Conservation (phyloP, 768 basidiomycete genomes). For the Podaxis carcinomalis region DNA sequence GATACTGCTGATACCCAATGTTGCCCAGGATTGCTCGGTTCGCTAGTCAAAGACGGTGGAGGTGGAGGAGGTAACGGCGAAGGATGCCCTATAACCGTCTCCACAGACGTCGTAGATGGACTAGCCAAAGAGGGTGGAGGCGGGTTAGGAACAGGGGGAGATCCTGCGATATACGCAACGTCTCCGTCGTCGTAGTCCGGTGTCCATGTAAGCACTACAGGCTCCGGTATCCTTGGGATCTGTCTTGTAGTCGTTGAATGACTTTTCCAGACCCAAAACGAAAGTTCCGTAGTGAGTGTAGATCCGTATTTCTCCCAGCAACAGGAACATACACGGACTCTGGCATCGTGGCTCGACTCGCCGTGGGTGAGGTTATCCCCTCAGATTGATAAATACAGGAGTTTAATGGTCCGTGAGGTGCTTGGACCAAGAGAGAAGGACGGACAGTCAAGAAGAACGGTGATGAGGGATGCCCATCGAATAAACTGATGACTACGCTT, state of each 20-base stretch:
- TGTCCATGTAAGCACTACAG: conserved; percentile 6
- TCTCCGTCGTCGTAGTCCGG: conserved; percentile 8
- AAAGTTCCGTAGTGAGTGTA: background rate
- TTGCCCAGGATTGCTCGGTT: background rate
- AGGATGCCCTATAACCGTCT: background rate
- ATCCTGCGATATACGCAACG: conserved; percentile 9
- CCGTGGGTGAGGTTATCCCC: background rate
- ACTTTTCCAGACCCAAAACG: background rate
- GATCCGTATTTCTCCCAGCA: background rate
- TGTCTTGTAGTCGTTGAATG: background rate
- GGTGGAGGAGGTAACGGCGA: background rate
- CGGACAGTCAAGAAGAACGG: background rate
- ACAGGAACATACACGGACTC: background rate
- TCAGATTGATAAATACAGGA: background rate
- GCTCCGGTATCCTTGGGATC: conserved; percentile 10
- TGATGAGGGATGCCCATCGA: background rate
- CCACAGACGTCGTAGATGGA: background rate
- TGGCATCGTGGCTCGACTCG: background rate
- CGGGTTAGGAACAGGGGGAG: background rate
- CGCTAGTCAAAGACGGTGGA: background rate
- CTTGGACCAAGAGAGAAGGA: background rate
- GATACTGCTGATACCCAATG: background rate
- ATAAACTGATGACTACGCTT: background rate
- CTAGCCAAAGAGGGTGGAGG: conserved; percentile 1
- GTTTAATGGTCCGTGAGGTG: background rate